Conservation (phyloP, 495 filamentous ascomycete species). For the Penicillium coffeae region DNA sequence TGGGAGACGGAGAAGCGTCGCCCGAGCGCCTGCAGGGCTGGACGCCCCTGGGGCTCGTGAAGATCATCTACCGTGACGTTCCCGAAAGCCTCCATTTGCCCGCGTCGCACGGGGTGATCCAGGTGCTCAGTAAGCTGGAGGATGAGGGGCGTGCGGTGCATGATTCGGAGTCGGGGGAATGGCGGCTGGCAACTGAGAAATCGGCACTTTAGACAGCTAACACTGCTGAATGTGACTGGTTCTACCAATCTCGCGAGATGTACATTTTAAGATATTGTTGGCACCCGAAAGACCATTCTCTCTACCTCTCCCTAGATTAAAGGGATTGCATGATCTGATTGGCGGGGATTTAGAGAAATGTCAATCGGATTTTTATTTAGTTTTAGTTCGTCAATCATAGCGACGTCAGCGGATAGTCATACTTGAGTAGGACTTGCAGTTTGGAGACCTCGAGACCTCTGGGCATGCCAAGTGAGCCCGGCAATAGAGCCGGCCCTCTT, state of each 20-base stretch:
- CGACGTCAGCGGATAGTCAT: conserved; percentile 2
- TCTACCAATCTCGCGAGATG: too few relatives aligned
- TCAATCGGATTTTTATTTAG: neutral
- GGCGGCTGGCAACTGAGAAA: conserved; percentile 43
- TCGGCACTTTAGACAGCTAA: conserved; percentile 19
- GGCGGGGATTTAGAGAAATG: neutral
- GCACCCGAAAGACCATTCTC: too few relatives aligned
- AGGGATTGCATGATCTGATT: too few relatives aligned
- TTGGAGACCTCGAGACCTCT: too few relatives aligned
- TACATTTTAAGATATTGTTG: too few relatives aligned
- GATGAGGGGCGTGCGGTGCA: conserved; percentile 58
- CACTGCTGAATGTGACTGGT: too few relatives aligned
- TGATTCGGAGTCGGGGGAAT: conserved; percentile 44
- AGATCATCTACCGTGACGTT: conserved; percentile 76
- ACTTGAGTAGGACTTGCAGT: conserved; percentile 7
- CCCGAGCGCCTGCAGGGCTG: conserved; percentile 38
- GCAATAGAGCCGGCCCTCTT: too few relatives aligned
- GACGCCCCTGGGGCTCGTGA: conserved; percentile 78
- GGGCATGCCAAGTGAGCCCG: too few relatives aligned
- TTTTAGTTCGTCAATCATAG: neutral
- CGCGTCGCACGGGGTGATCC: conserved; percentile 63
- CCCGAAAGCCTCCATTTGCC: conserved; percentile 70
- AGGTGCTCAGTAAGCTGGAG: conserved; percentile 67
- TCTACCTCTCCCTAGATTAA: too few relatives aligned
- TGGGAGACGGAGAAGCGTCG: conserved; percentile 30